Evolutionary conservation across 2,329 filamentous ascomycete genomes (phyloP).

Genomic region (Aureobasidium vineae): DNA sequence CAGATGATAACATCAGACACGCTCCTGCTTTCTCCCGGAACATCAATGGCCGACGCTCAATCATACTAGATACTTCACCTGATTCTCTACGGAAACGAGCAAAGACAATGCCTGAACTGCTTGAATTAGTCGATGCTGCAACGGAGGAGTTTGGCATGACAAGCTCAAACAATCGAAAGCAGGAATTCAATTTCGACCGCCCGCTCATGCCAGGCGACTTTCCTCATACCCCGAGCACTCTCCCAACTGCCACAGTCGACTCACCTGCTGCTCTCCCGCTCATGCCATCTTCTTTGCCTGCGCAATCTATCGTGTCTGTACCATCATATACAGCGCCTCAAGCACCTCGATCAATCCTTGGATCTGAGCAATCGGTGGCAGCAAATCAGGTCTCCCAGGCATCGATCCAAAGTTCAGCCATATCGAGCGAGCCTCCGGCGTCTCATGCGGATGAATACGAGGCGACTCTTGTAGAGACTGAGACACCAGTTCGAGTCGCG

Average conservation of each 20-base stretch:
- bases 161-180: neutral
- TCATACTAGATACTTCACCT: conserved; percentile 37
- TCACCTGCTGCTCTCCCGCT: neutral
- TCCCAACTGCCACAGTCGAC: too few species aligned
- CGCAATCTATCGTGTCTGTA: neutral
- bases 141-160: conserved; percentile 39
- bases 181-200: neutral
- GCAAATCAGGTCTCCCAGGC: neutral
- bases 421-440: neutral
- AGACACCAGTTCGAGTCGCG: neutral
- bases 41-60: conserved; percentile 24
- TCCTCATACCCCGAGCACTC: neutral
- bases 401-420: neutral
- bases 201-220: conserved; percentile 1
- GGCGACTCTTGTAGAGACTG: conserved; percentile 8
- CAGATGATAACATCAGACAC: conserved; percentile 34
- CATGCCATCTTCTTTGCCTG: neutral
- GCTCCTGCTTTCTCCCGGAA: conserved; percentile 13
- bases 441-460: conserved; percentile 11
- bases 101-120: conserved; percentile 39
- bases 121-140: conserved; percentile 40
- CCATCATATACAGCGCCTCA: neutral
- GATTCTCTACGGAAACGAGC: conserved; percentile 32
- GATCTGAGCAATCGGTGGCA: neutral
- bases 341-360: neutral